Percentiles rank a stretch among this genome's conserved stretches.
These are phyloP conservation scores for Candida glucosophila DNA, from an alignment of 1,139 yeast genomes.

Conservation along the genomic window DNA sequence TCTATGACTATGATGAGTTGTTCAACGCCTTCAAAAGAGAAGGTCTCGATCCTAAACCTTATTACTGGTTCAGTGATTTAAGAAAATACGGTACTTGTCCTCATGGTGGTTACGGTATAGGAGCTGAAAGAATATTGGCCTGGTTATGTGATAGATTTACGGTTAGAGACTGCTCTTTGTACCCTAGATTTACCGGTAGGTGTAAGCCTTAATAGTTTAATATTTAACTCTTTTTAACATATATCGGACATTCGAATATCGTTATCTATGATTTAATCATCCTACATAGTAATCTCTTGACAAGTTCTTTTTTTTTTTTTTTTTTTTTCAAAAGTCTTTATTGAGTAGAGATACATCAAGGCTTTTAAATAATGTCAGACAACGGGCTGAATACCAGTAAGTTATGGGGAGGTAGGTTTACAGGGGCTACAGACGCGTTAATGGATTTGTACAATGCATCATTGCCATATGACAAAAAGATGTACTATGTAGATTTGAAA, in stretches of 20 bases:
- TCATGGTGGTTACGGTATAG: conserved; percentile 98
- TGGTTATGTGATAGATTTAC: conserved; percentile 98
- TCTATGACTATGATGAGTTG: conserved; percentile 70
- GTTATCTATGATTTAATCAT: too few species aligned
- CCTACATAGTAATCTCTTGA: too few species aligned
- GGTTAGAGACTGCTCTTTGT: conserved; percentile 94
- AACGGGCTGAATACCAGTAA: conserved; percentile 25
- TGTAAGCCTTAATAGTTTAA: conserved; percentile 96
- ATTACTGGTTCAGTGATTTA: conserved; percentile 95
- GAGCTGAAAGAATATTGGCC: conserved; percentile 95
- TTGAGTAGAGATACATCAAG: neutral
- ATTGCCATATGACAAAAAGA: conserved; percentile 86
- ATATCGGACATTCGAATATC: too few species aligned
- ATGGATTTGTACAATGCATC: conserved; percentile 98
- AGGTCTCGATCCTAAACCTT: conserved; percentile 65
- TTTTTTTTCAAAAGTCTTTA: neutral
- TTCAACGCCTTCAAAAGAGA: conserved; percentile 89
- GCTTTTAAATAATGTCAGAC: conserved; percentile 1
- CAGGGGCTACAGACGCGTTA: conserved; percentile 93
- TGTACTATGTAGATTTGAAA: conserved; percentile 89
- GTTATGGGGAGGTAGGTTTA: conserved; percentile 98
- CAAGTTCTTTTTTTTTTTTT: too few species aligned
- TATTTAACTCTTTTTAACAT: too few species aligned
- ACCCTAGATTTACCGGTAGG: conserved; percentile 97
- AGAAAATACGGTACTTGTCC: conserved; percentile 97